Evolutionary conservation across 2,329 filamentous ascomycete species (phyloP).

Genomic region (Gnomoniopsis smithogilvyi): DNA sequence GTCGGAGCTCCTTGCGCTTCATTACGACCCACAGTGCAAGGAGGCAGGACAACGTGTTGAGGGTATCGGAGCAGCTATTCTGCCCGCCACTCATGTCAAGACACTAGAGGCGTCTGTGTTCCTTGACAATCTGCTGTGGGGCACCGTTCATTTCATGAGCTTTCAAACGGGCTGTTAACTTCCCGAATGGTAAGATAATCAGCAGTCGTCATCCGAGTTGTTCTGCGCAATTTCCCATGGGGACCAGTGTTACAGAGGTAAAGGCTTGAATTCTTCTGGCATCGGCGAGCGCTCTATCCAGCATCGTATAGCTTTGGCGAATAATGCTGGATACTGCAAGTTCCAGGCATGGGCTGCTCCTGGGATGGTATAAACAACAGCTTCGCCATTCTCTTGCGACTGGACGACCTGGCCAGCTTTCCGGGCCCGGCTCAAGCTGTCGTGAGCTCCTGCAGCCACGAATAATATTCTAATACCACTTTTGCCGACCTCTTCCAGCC

Average conservation of each 20-base stretch:
- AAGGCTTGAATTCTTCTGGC: slow-evolving; percentile 19
- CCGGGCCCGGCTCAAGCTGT: slow-evolving; percentile 23
- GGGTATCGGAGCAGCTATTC: too few species aligned
- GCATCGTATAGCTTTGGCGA: slow-evolving; percentile 32
- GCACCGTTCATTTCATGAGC: too few species aligned
- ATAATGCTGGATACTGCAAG: slow-evolving; percentile 36
- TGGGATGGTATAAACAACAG: slow-evolving; percentile 27
- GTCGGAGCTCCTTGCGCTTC: too few species aligned
- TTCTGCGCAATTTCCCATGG: background rate
- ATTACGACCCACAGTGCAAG: too few species aligned
- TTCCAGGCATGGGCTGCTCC: slow-evolving; percentile 39
- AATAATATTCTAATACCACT: slow-evolving; percentile 22
- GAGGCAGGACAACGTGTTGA: too few species aligned
- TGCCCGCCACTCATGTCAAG: too few species aligned
- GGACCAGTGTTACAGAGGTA: slow-evolving; percentile 3
- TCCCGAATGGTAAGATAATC: too few species aligned
- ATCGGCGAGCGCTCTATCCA: slow-evolving; percentile 27
- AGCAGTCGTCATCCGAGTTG: background rate
- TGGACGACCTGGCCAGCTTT: slow-evolving; percentile 23
- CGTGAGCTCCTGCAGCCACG: slow-evolving; percentile 30
- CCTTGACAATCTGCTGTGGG: too few species aligned
- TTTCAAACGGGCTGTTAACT: too few species aligned
- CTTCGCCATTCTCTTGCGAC: slow-evolving; percentile 20
- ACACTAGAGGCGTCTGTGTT: too few species aligned
- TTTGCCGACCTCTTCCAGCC: slow-evolving; percentile 20